phyloP scores from a whole-genome alignment of 495 filamentous ascomycete species.

The Neurospora tetraspora region DNA sequence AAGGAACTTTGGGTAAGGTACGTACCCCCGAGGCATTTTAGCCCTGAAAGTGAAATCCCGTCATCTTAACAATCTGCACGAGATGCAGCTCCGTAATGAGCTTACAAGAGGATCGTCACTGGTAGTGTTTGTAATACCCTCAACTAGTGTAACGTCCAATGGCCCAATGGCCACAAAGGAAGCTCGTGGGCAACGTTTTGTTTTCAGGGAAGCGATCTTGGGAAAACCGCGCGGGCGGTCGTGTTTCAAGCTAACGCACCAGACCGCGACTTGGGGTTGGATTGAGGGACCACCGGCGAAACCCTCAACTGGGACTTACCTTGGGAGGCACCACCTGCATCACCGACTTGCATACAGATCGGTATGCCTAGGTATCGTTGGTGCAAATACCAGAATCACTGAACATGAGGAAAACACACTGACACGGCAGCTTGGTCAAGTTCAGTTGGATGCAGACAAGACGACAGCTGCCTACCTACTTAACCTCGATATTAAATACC shows the following conservation, averaged over 20 bases:
- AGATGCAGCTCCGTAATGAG: not conserved
- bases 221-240: not conserved
- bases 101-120: not conserved
- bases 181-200: not conserved
- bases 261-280: not conserved
- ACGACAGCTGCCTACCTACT: not conserved
- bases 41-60: not conserved
- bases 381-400: too few species aligned
- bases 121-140: not conserved
- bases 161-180: not conserved
- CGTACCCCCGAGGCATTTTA: not conserved
- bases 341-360: not conserved
- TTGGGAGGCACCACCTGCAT: not conserved
- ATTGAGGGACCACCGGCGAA: not conserved
- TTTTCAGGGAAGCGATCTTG: not conserved
- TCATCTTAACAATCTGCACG: not conserved
- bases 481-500: not conserved
- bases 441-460: not conserved
- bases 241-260: not conserved
- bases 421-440: not conserved
- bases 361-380: not conserved
- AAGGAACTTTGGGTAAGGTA: not conserved
- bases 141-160: not conserved
- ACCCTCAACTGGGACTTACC: not conserved
- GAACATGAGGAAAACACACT: not conserved